phyloP scores from a whole-genome alignment of 140 eudicot species.

The Flaveria floridana region DNA sequence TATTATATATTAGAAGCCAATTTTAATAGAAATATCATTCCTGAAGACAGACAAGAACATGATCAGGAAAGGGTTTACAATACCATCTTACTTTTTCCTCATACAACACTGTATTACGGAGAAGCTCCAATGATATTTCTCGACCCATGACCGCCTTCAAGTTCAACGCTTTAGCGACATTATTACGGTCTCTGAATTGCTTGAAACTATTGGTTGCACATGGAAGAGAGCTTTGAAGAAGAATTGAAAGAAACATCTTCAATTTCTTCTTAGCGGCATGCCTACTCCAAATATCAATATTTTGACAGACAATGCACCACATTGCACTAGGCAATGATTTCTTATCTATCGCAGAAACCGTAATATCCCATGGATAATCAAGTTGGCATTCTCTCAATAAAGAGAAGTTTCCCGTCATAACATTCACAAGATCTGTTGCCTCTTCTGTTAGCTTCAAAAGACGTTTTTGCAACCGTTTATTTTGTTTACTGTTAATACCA shows the following conservation, averaged over 20 bases:
- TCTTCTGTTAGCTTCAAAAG: conserved; percentile 53
- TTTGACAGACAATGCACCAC: conserved; percentile 70
- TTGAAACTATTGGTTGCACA: conserved; percentile 22
- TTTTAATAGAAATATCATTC: not conserved
- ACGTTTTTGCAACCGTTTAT: conserved; percentile 40
- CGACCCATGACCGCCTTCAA: conserved; percentile 39
- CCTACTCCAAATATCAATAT: conserved; percentile 71
- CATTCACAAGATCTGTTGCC: conserved; percentile 55
- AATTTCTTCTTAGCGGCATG: conserved; percentile 71
- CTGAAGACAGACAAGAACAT: not conserved
- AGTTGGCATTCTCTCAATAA: conserved; percentile 33
- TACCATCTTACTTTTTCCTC: conserved; percentile 71
- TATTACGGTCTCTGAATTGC: conserved; percentile 17
- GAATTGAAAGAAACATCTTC: conserved; percentile 57
- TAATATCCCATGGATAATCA: conserved; percentile 41
- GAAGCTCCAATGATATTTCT: conserved; percentile 60
- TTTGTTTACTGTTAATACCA: conserved; percentile 30
- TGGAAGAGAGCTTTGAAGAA: conserved; percentile 51
- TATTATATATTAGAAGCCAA: not conserved
- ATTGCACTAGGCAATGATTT: conserved; percentile 58
- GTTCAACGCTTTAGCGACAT: conserved; percentile 16
- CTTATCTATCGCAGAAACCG: conserved; percentile 50
- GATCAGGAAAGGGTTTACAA: not conserved
- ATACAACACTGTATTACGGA: conserved; percentile 55
- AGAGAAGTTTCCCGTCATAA: conserved; percentile 45